Conservation (phyloP, 495 filamentous ascomycete genomes). For the Aspergillus baeticus region DNA sequence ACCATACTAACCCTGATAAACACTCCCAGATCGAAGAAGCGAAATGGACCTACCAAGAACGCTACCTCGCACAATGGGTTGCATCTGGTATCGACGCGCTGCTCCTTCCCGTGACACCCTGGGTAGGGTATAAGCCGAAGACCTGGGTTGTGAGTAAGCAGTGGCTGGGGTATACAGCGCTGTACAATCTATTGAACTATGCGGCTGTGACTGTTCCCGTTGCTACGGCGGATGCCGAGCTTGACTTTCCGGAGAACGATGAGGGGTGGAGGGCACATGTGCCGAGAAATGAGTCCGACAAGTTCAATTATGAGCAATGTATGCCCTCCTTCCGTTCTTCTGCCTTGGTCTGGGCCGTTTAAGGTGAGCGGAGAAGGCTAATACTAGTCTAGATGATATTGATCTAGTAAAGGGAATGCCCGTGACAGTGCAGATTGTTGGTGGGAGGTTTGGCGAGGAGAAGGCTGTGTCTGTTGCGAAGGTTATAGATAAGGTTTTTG, state of each 20-base stretch:
- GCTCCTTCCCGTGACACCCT: constrained; percentile 56
- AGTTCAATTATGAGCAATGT: constrained; percentile 47
- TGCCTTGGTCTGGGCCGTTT: not conserved
- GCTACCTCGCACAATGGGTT: constrained; percentile 53
- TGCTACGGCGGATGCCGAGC: constrained; percentile 38
- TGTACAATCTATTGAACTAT: constrained; percentile 72
- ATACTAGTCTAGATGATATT: constrained; percentile 35
- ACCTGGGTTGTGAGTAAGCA: constrained; percentile 50
- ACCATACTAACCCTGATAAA: not conserved
- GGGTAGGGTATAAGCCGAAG: constrained; percentile 51
- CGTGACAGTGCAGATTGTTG: constrained; percentile 55
- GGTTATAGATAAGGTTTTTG: constrained; percentile 31
- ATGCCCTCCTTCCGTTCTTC: constrained; percentile 16
- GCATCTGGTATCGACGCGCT: constrained; percentile 61
- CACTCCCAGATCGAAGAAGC: constrained; percentile 28
- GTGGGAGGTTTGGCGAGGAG: constrained; percentile 47
- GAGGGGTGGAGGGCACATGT: constrained; percentile 33
- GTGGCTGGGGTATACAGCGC: constrained; percentile 62
- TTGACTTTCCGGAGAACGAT: constrained; percentile 27
- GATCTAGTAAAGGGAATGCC: constrained; percentile 51
- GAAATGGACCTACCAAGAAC: constrained; percentile 32
- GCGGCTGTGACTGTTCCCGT: constrained; percentile 57
- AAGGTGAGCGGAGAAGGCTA: constrained; percentile 1
- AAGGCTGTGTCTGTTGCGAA: constrained; percentile 47
- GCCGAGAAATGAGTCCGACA: constrained; percentile 40